These are phyloP conservation scores for Trichophyton benhamiae DNA, from an alignment of 2,329 filamentous ascomycete genomes.

Conservation along the genomic window DNA sequence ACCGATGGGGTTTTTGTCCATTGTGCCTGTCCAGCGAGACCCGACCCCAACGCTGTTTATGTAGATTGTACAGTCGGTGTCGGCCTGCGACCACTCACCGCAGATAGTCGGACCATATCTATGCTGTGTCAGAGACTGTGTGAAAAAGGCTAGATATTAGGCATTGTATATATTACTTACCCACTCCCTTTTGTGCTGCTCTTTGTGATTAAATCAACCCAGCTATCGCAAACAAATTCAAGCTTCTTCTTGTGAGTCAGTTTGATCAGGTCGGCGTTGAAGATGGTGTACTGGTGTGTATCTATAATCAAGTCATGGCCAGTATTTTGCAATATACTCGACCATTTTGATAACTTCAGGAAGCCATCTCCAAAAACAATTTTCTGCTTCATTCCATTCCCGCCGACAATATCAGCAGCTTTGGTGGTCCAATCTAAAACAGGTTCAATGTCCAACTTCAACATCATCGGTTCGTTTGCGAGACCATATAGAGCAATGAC, in stretches of 20 bases:
- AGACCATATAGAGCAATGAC: slow-evolving; percentile 87
- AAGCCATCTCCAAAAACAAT: slow-evolving; percentile 93
- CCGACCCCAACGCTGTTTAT: slow-evolving; percentile 85
- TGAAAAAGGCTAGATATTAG: not conserved
- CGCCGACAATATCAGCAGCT: slow-evolving; percentile 59
- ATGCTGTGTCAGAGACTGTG: not conserved
- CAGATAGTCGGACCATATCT: slow-evolving; percentile 83
- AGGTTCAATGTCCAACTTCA: slow-evolving; percentile 47
- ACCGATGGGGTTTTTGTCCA: slow-evolving; percentile 47
- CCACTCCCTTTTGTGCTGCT: slow-evolving; percentile 63
- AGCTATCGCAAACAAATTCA: slow-evolving; percentile 66
- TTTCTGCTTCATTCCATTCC: slow-evolving; percentile 59
- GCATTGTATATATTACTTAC: slow-evolving; percentile 20
- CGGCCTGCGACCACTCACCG: slow-evolving; percentile 94
- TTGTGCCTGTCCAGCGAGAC: slow-evolving; percentile 83
- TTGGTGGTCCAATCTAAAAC: slow-evolving; percentile 71
- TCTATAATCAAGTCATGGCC: slow-evolving; percentile 67
- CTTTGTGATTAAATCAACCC: slow-evolving; percentile 64
- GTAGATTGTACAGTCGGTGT: slow-evolving; percentile 80
- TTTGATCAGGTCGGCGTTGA: slow-evolving; percentile 77
- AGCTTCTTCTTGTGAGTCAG: slow-evolving; percentile 74
- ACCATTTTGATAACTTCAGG: slow-evolving; percentile 81
- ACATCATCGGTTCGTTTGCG: slow-evolving; percentile 88
- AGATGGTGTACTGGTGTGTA: slow-evolving; percentile 97
- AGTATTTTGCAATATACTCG: slow-evolving; percentile 62